Conservation (phyloP, 225 moss, liverwort and hornwort genomes). For the Physcomitrellopsis africana region DNA sequence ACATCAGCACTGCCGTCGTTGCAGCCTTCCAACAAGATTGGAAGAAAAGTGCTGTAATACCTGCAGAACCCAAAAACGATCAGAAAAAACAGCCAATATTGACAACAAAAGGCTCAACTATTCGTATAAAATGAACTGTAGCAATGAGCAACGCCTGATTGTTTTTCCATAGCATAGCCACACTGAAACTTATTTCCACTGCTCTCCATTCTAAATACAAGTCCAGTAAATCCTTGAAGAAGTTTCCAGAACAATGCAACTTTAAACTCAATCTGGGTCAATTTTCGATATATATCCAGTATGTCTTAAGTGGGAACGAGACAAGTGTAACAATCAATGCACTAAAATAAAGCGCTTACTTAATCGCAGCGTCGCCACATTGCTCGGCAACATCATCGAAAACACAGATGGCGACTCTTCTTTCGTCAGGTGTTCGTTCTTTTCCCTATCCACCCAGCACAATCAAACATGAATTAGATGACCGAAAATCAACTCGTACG, state of each 20-base stretch:
- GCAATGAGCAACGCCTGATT: no score
- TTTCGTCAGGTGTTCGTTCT: conserved; percentile 89
- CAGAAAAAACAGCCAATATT: background rate
- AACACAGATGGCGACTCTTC: conserved; percentile 95
- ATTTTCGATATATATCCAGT: no score
- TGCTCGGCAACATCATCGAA: conserved; percentile 99
- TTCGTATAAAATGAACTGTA: background rate
- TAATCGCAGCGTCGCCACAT: conserved; percentile 87
- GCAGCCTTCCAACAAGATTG: conserved; percentile 85
- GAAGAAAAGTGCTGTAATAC: conserved; percentile 91
- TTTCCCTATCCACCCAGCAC: conserved; percentile 60
- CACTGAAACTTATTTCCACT: no score
- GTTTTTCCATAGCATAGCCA: no score
- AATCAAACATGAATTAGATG: conserved; percentile 16
- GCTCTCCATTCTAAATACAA: no score
- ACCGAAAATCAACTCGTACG: no score
- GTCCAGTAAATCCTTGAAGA: no score
- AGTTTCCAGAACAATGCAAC: no score
- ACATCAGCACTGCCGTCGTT: conserved; percentile 87
- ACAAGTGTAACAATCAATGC: background rate
- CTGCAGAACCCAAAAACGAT: conserved; percentile 42
- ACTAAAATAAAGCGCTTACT: conserved; percentile 47
- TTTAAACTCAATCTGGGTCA: no score
- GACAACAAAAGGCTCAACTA: background rate
- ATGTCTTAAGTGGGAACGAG: no score